Base-by-base conservation (phyloP, 352 stramenopile genomes). In the Pythium volutum region DNA sequence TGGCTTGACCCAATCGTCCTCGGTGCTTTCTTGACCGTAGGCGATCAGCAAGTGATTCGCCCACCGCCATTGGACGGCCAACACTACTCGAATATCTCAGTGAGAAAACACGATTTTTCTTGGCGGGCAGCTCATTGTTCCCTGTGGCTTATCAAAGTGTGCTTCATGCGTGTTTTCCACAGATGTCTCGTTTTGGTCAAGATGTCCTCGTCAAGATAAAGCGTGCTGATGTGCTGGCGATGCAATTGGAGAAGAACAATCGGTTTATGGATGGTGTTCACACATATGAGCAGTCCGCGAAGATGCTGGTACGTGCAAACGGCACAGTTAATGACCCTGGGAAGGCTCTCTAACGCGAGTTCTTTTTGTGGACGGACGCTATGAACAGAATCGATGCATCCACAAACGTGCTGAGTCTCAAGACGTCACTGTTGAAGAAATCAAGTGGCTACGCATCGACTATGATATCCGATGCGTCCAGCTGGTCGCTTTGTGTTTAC, bases 391-490 rank as follows among this genome's bases (percentile, higher is more conserved):
- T 51, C 75, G 76, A 33, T 87, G 76, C 55, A 86, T 88, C 47
- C 75, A 88, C 53, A 90, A 90, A 54, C 74, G 75, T 27, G 66
- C 69, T 2, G 80, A 86, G 41, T 63, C 76, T 3, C 62, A 68
- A 27, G 74, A 83, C 48, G 74, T 77, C 27, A 67, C 75, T 45
- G 51, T 57, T 0, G 81, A 90, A 59, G 81, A 90, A 55, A 43
- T 84, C 29, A 85, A 87, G 34, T 87, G 76, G 73, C 57, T 90
- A 16, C 74, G 73, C 26, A 80, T 87, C 45, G 81, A 90, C 49
- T 90, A 90, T 38, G 79, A 90, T 46, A 87, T 90, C 55, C 81
- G 81, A 31, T 90, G 81, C 55, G 81, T 87, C 6, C 78, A 88
- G 45, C 69, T 90, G 22, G 78, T 88, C n/a, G 75, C 78, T 12